phyloP scores from a whole-genome alignment of 2,329 filamentous ascomycete genomes.

The Fusarium bactridioides region DNA sequence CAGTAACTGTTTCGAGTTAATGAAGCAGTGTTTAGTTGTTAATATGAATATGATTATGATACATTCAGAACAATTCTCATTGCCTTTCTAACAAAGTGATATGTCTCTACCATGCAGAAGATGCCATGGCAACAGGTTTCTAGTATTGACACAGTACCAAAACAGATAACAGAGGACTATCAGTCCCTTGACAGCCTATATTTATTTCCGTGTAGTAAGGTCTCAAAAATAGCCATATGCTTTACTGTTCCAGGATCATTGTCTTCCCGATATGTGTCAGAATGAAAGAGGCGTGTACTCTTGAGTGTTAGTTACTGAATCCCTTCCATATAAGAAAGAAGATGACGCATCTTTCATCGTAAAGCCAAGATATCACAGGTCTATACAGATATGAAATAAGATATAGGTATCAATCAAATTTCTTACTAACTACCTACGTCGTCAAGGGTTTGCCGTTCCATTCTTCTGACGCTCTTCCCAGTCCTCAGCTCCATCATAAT shows the following conservation, averaged over 20 bases:
- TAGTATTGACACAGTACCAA: no score
- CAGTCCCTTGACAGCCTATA: no score
- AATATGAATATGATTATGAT: background rate
- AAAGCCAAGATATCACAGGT: background rate
- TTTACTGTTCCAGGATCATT: no score
- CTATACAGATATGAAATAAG: background rate
- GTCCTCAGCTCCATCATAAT: conserved; percentile 28
- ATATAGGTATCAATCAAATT: background rate
- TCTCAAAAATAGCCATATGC: background rate
- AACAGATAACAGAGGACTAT: fast-evolving
- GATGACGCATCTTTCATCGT: fast-evolving
- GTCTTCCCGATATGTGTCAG: background rate
- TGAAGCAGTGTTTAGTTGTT: background rate
- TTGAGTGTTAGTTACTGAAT: background rate
- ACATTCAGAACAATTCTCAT: no score
- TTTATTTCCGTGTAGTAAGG: no score
- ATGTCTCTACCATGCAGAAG: background rate
- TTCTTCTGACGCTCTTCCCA: conserved; percentile 32
- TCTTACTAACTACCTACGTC: background rate
- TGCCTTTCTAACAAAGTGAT: background rate
- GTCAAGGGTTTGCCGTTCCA: background rate
- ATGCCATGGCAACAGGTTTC: no score
- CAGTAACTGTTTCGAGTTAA: no score
- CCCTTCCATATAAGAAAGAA: fast-evolving
- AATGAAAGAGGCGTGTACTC: background rate